Conservation (phyloP, 345 rosid genomes). For the Hevea brasiliensis region DNA sequence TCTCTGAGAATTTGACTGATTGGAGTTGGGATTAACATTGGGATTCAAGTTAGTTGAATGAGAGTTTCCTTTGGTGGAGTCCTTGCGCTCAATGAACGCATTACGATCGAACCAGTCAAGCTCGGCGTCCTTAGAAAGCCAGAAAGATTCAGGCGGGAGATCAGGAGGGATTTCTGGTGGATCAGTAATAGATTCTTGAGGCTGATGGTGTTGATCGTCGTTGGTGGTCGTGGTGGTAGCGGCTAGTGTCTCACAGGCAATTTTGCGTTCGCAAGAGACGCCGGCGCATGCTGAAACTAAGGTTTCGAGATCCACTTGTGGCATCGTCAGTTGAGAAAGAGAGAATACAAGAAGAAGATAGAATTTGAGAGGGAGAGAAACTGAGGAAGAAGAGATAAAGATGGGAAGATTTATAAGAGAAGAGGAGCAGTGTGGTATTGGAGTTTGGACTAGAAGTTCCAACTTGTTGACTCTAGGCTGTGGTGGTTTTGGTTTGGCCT, state of each 20-base stretch:
- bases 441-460: too few relatives aligned
- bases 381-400: constrained; percentile 9
- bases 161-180: constrained; percentile 43
- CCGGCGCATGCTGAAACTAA: constrained; percentile 70
- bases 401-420: background rate
- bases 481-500: too few relatives aligned
- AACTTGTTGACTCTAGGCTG: too few relatives aligned
- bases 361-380: background rate
- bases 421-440: too few relatives aligned
- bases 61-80: constrained; percentile 57
- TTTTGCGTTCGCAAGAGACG: constrained; percentile 57
- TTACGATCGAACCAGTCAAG: constrained; percentile 83
- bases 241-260: constrained; percentile 62
- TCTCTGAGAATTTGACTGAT: constrained; percentile 59
- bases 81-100: constrained; percentile 77
- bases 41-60: constrained; percentile 36
- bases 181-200: background rate
- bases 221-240: constrained; percentile 11
- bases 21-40: constrained; percentile 23
- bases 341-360: background rate
- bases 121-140: constrained; percentile 71
- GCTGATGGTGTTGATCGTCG: background rate
- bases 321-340: constrained; percentile 32
- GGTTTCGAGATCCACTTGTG: constrained; percentile 72
- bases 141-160: constrained; percentile 84